Evolutionary conservation across 2,329 filamentous ascomycete genomes (phyloP).

Genomic region (Myriosclerotinia duriaeana): DNA sequence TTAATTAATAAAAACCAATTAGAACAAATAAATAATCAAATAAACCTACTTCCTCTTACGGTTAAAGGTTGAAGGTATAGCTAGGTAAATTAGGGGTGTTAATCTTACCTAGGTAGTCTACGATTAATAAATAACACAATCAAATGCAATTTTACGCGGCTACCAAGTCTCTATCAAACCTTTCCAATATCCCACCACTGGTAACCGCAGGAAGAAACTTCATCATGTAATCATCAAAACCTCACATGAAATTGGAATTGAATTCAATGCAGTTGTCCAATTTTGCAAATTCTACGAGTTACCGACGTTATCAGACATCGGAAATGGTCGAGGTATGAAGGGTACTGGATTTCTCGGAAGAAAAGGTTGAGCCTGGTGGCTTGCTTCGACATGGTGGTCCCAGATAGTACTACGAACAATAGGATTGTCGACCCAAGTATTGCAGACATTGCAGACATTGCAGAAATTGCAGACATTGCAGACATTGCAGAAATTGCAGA

Average conservation of each 20-base stretch:
- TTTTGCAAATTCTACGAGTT: neutral
- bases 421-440: neutral
- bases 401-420: neutral
- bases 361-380: neutral
- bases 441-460: neutral
- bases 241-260: neutral
- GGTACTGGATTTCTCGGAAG: neutral
- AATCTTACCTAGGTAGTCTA: too few relatives aligned
- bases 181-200: neutral
- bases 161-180: neutral
- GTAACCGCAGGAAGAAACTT: neutral
- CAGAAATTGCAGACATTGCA: neutral
- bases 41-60: too few relatives aligned
- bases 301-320: neutral
- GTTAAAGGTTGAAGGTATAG: too few relatives aligned
- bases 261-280: neutral
- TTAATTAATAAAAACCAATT: too few relatives aligned
- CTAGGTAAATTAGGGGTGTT: too few relatives aligned
- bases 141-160: neutral
- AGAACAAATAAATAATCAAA: too few relatives aligned
- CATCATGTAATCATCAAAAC: neutral
- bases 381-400: neutral
- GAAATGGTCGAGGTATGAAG: constrained; percentile 3
- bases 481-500: neutral
- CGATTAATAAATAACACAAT: too few relatives aligned